A percentile compares a stretch with the other conserved stretches of the same genome.
Conservation (phyloP, 495 filamentous ascomycete species). For the Xylaria scruposa region DNA sequence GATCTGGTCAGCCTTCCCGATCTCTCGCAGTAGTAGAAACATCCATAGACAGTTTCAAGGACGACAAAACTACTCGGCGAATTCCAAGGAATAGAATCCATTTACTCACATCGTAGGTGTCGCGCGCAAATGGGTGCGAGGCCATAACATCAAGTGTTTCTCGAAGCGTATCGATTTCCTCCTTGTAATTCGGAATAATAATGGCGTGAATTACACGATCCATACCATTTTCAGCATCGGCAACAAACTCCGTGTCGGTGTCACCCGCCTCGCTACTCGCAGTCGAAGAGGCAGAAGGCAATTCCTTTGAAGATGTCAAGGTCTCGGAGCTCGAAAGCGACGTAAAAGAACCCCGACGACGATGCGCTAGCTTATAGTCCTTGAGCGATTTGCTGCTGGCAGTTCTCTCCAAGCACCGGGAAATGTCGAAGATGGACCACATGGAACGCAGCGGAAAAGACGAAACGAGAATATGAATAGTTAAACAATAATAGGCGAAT, state of each 20-base stretch:
- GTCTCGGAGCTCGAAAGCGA: conserved; percentile 59
- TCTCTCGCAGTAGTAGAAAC: not conserved
- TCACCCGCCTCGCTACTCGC: conserved; percentile 57
- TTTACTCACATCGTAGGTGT: conserved; percentile 68
- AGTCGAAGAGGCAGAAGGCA: conserved; percentile 46
- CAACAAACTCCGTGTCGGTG: conserved; percentile 47
- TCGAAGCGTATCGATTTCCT: conserved; percentile 67
- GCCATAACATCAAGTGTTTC: conserved; percentile 71
- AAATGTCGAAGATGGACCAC: conserved; percentile 60
- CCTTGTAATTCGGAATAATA: conserved; percentile 73
- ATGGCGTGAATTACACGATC: conserved; percentile 65
- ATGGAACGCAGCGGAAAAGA: conserved; percentile 60
- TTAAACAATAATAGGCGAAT: conserved; percentile 59
- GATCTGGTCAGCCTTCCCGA: conserved; percentile 27
- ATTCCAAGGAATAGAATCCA: not conserved
- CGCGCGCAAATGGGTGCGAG: conserved; percentile 65
- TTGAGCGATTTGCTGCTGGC: conserved; percentile 47
- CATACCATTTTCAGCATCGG: conserved; percentile 46
- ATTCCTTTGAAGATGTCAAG: conserved; percentile 53
- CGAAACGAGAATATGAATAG: conserved; percentile 60
- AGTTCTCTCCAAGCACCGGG: conserved; percentile 45
- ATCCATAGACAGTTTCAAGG: not conserved
- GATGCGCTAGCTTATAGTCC: conserved; percentile 52
- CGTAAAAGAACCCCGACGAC: conserved; percentile 56
- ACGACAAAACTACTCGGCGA: not conserved